Percentiles rank a stretch among this genome's conserved stretches.
Evolutionary conservation across 2,329 filamentous ascomycete species (phyloP).

Genomic region (Alternaria tenuissima): DNA sequence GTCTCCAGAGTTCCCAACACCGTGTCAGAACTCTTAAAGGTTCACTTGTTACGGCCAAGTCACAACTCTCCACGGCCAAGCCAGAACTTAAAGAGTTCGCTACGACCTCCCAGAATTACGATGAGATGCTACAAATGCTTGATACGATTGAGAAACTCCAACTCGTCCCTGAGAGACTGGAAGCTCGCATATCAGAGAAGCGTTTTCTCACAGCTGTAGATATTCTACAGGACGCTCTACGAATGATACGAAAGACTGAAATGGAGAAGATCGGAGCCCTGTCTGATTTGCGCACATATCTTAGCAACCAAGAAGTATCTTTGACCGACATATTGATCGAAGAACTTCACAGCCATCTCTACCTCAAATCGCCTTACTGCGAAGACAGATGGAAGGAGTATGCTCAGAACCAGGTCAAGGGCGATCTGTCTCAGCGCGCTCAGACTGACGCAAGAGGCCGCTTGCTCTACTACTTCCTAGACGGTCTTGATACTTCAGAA

Average conservation of each 20-base stretch:
- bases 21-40: slow-evolving; percentile 84
- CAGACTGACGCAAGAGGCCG: slow-evolving; percentile 57
- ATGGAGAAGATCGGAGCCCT: slow-evolving; percentile 91
- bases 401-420: slow-evolving; percentile 68
- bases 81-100: slow-evolving; percentile 92
- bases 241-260: slow-evolving; percentile 84
- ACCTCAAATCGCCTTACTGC: slow-evolving; percentile 97
- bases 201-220: slow-evolving; percentile 92
- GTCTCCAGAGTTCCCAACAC: slow-evolving; percentile 87
- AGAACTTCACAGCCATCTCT: slow-evolving; percentile 95
- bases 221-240: slow-evolving; percentile 84
- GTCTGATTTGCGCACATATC: slow-evolving; percentile 83
- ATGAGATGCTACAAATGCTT: slow-evolving; percentile 84
- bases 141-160: slow-evolving; percentile 88
- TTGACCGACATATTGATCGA: slow-evolving; percentile 96
- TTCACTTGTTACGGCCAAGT: slow-evolving; percentile 81
- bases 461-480: slow-evolving; percentile 65
- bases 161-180: slow-evolving; percentile 87
- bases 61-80: slow-evolving; percentile 82
- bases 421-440: slow-evolving; percentile 43
- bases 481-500: slow-evolving; percentile 62
- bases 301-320: slow-evolving; percentile 90
- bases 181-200: slow-evolving; percentile 95
- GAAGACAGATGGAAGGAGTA: slow-evolving; percentile 93
- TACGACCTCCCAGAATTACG: slow-evolving; percentile 86